Percentiles rank a stretch among this genome's conserved stretches.
Evolutionary conservation across 2,329 filamentous ascomycete genomes (phyloP).

Genomic region (Xylariaceae sp.): DNA sequence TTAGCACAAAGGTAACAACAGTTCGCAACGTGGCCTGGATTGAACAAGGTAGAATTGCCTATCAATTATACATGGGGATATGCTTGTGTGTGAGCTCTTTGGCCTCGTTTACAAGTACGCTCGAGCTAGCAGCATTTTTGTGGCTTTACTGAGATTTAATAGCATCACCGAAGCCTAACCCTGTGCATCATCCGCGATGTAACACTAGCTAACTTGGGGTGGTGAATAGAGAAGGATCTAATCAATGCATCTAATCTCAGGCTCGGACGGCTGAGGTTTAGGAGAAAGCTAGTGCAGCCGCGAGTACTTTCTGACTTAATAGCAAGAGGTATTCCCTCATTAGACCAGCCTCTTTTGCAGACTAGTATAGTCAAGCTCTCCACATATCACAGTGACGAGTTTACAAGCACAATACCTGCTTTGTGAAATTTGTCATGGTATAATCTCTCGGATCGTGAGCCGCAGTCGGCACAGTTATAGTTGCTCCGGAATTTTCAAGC

Average conservation of each 20-base stretch:
- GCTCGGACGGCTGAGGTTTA: constrained; percentile 9
- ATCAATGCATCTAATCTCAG: constrained; percentile 9
- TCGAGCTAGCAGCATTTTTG: constrained; percentile 22
- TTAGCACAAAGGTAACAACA: not conserved
- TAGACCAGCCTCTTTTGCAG: no score
- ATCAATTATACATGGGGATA: constrained; percentile 31
- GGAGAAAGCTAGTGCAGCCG: constrained; percentile 16
- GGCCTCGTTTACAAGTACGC: constrained; percentile 13
- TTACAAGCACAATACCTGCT: constrained; percentile 4
- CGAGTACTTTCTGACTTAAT: no score
- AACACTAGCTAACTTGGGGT: constrained; percentile 8
- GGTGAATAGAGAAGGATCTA: constrained; percentile 23
- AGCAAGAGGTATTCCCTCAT: no score
- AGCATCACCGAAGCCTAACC: not conserved
- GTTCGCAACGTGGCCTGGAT: constrained; percentile 11
- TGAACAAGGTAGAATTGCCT: constrained; percentile 19
- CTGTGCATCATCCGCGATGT: constrained; percentile 11
- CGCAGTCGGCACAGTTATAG: constrained; percentile 28
- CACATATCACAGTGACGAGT: constrained; percentile 24
- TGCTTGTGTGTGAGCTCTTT: not conserved
- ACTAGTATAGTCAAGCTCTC: constrained; percentile 11
- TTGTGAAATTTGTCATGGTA: constrained; percentile 24
- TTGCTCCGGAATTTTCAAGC: constrained; percentile 15
- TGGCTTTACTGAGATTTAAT: constrained; percentile 14
- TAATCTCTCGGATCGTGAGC: constrained; percentile 27